These are phyloP conservation scores for Pythium vanterpoolii DNA, from an alignment of 352 stramenopile genomes.

Conservation along the genomic window DNA sequence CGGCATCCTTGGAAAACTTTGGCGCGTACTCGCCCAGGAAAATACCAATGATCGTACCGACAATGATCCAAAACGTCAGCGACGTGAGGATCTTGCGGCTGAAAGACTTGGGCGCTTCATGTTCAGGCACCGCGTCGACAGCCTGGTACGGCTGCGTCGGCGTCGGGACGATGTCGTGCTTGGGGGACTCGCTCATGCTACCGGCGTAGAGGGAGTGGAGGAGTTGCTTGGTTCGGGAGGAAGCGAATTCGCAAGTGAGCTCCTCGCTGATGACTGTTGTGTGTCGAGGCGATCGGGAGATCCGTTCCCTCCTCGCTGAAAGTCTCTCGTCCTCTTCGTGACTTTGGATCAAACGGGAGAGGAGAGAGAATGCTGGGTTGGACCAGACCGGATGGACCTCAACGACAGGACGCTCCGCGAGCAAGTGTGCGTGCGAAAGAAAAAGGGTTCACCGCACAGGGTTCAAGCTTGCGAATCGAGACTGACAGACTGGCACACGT, in stretches of 20 bases:
- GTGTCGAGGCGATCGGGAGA: too few relatives aligned
- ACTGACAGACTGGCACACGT: too few relatives aligned
- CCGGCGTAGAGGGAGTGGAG: not conserved
- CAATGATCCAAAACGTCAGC: constrained; percentile 61
- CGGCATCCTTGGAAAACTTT: constrained; percentile 41
- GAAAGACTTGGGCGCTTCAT: constrained; percentile 24
- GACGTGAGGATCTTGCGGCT: constrained; percentile 39
- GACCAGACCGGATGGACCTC: not conserved
- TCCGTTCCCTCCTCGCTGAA: not conserved
- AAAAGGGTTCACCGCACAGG: not conserved
- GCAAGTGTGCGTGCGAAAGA: not conserved
- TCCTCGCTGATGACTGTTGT: not conserved
- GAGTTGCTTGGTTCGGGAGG: not conserved
- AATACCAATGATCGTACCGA: constrained; percentile 43
- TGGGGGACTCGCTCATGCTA: constrained; percentile 1
- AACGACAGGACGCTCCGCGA: not conserved
- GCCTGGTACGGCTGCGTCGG: constrained; percentile 26
- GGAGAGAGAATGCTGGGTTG: not conserved
- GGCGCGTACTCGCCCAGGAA: constrained; percentile 47
- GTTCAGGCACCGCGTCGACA: constrained; percentile 24
- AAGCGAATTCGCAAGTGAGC: constrained; percentile 4
- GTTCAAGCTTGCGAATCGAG: too few relatives aligned
- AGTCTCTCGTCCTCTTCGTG: too few relatives aligned
- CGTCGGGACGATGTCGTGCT: not conserved
- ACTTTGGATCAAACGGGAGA: too few relatives aligned